phyloP scores from a whole-genome alignment of 345 rosid species.

The Dipteronia sinensis region DNA sequence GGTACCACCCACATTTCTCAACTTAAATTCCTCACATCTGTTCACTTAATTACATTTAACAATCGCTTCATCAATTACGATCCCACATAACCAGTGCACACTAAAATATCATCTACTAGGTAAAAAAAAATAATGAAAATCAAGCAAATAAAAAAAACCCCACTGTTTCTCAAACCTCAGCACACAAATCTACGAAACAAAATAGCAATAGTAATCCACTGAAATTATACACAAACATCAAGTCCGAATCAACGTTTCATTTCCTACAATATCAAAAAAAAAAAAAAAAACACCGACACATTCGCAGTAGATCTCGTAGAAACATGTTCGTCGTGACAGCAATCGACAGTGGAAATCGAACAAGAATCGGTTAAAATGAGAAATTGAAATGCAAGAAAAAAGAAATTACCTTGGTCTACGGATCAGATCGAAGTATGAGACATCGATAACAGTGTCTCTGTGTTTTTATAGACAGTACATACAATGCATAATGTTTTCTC shows the following conservation, averaged over 20 bases:
- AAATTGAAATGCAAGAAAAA: background rate
- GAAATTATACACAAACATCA: no score
- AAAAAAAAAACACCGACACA: background rate
- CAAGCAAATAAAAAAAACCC: background rate
- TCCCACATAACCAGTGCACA: background rate
- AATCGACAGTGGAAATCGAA: background rate
- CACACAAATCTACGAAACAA: background rate
- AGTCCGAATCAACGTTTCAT: background rate
- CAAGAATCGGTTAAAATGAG: background rate
- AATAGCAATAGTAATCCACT: background rate
- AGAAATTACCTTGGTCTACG: background rate
- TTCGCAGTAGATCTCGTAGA: constrained; percentile 4
- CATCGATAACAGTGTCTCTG: background rate
- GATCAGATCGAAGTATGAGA: constrained; percentile 25
- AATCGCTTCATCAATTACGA: background rate
- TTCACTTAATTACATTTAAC: background rate
- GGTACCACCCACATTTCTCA: no score
- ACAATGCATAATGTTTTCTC: no score
- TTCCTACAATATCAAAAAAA: background rate
- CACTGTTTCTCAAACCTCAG: background rate
- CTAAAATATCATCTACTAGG: background rate
- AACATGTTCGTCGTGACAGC: background rate
- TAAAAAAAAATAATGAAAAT: background rate
- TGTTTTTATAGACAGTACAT: constrained; percentile 3
- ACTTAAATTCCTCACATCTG: background rate